Conservation (phyloP, 2,329 filamentous ascomycete species). For the Sporothrix globosa region DNA sequence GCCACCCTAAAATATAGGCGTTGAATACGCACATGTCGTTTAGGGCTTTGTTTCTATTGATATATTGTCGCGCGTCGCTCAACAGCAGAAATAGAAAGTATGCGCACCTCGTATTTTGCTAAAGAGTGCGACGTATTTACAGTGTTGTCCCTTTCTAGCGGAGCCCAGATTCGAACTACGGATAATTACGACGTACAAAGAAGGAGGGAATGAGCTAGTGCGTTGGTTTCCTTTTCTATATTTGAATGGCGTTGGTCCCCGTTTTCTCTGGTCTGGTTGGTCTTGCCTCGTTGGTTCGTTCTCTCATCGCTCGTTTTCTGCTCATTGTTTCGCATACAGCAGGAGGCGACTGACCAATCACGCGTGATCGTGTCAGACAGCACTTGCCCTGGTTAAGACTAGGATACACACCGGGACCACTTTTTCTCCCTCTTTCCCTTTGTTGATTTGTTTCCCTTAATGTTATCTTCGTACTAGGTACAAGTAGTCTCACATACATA, state of each 20-base stretch:
- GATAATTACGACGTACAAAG: too few species aligned
- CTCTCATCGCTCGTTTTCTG: constrained; percentile 14
- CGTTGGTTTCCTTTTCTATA: background rate
- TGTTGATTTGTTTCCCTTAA: background rate
- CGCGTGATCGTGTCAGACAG: constrained; percentile 25
- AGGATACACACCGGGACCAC: background rate
- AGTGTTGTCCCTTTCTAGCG: background rate
- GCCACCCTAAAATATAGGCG: constrained; percentile 8
- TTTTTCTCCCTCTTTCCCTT: background rate
- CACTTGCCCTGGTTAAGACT: constrained; percentile 2
- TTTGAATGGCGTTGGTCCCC: too few species aligned
- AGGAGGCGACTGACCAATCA: constrained; percentile 22
- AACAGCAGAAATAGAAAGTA: background rate
- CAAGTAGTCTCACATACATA: background rate
- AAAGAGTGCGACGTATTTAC: too few species aligned
- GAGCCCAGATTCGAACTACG: background rate
- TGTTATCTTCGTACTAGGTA: background rate
- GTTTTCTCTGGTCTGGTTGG: too few species aligned
- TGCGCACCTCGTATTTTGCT: background rate
- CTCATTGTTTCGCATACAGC: constrained; percentile 16
- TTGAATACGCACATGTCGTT: background rate
- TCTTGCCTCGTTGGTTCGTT: background rate
- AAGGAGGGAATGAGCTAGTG: background rate
- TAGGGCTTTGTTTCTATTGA: background rate
- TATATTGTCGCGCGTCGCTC: background rate